A percentile compares a stretch with the other conserved stretches of the same genome.
Conservation (phyloP, 371 early-diverging fungal genomes). For the Mucor lusitanicus region DNA sequence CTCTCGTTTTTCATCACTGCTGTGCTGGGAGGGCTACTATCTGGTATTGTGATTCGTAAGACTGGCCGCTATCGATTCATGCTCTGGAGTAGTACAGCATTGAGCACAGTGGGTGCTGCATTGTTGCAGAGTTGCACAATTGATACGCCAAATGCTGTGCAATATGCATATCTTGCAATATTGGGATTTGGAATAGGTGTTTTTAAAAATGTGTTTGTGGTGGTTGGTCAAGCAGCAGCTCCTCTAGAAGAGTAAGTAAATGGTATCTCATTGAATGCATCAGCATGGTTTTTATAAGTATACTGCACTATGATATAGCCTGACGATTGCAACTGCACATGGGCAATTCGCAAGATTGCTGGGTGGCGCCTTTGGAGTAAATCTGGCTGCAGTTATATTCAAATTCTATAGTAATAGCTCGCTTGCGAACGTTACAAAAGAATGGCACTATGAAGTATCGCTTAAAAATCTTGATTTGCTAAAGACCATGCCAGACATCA, state of each 20-base stretch:
- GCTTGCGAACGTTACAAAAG: neutral
- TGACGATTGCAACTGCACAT: constrained; percentile 14
- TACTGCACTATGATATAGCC: no score
- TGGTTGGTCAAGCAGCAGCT: constrained; percentile 21
- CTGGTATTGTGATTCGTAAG: constrained; percentile 50
- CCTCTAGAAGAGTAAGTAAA: neutral
- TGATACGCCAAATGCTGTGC: constrained; percentile 26
- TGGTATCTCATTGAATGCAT: no score
- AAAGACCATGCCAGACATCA: neutral
- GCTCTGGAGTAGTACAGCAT: constrained; percentile 50
- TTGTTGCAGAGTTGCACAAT: constrained; percentile 50
- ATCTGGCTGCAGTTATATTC: constrained; percentile 57
- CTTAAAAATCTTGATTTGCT: neutral
- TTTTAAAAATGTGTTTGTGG: constrained; percentile 39
- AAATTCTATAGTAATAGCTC: constrained; percentile 35
- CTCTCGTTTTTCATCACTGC: constrained; percentile 66
- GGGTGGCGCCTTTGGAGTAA: constrained; percentile 74
- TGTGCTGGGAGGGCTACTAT: constrained; percentile 48
- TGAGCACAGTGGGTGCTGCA: constrained; percentile 49
- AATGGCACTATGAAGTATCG: neutral
- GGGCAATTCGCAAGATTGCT: constrained; percentile 58
- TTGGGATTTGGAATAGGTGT: constrained; percentile 59
- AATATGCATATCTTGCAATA: constrained; percentile 47
- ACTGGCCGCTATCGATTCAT: constrained; percentile 32
- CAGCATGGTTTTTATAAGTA: no score